A percentile compares a stretch with the other conserved stretches of the same genome.
These are phyloP conservation scores for Arthrinium phaeospermum DNA, from an alignment of 2,329 filamentous ascomycete genomes.

Conservation along the genomic window DNA sequence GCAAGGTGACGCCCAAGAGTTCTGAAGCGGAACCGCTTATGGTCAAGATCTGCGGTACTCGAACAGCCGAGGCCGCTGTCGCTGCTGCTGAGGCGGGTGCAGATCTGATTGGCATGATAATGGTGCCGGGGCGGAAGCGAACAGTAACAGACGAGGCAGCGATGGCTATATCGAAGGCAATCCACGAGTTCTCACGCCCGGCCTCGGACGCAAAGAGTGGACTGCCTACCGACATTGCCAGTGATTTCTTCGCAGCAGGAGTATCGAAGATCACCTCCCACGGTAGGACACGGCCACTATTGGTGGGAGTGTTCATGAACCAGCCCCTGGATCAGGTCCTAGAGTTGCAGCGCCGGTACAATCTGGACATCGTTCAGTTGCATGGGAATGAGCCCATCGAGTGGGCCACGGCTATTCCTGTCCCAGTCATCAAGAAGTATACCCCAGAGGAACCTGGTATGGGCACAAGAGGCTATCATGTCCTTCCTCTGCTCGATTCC, in stretches of 20 bases:
- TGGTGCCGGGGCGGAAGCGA: constrained; percentile 81
- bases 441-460: constrained; percentile 76
- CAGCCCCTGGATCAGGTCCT: constrained; percentile 85
- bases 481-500: constrained; percentile 83
- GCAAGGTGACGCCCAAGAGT: constrained; percentile 46
- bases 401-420: constrained; percentile 87
- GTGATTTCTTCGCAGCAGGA: constrained; percentile 75
- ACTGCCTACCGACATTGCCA: constrained; percentile 44
- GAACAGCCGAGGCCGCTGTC: constrained; percentile 79
- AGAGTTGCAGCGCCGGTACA: constrained; percentile 74
- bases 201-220: constrained; percentile 34
- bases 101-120: constrained; percentile 90
- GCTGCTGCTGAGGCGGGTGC: constrained; percentile 85
- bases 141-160: constrained; percentile 81
- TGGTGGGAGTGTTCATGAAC: constrained; percentile 94
- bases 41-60: constrained; percentile 95
- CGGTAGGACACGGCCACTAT: constrained; percentile 64
- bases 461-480: constrained; percentile 78
- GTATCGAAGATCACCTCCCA: constrained; percentile 49
- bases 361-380: constrained; percentile 88
- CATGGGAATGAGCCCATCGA: constrained; percentile 92
- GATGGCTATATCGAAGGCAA: constrained; percentile 76
- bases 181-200: constrained; percentile 63
- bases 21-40: constrained; percentile 57
- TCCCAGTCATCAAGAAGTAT: constrained; percentile 89